Base-by-base conservation (phyloP, 2,329 filamentous ascomycete genomes). In the Aureobasidium sp. region DNA sequence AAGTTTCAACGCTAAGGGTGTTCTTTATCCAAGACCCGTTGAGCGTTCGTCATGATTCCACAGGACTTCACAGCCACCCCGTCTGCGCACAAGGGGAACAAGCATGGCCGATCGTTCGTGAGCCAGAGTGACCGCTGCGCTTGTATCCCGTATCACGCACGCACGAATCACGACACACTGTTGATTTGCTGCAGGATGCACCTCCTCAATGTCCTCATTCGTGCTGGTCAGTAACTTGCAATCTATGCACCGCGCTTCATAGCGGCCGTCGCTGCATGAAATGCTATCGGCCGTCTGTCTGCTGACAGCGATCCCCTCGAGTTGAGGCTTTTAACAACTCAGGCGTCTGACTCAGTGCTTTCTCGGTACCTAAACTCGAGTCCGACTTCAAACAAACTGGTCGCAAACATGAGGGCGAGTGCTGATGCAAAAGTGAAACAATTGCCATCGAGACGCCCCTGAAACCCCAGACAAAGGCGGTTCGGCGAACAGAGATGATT, bases 231-330 rank as follows among this genome's bases (percentile, higher is more conserved):
- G 37, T 15, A 21, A 55, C 25, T 16, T 34, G 29, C 53, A 57
- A 57, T 57, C 25, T 57, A 57, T 57, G 53, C 53, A 57, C 39
- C 39, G 53, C 53, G 53, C 41, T 57, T 36, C 53, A 30, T 54
- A 54, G 52, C 39, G 39, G 36, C 52, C 52, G 36, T 55, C 41
- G 30, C 10, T 45, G 53, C 53, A 57, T 32, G 53, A 57, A 21
- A 36, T 57, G 53, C 5, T 39, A 52, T 39, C 30, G 49, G 25
- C 34, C 25, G 50, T 54, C 27, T 42, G 50, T 54, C 50, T 54
- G 50, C 50, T 54, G 50, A 54, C 37, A 16, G 21, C 34, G 21
- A n/a, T 25, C 37, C 21, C 21, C 21, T 21, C 37, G 37, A 30
- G 3, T 13, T 54, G 50, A 54, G 50, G 50, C 50, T 54, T 54